Evolutionary conservation across 2,329 filamentous ascomycete species (phyloP), one percentile per base, ranked within the genome.

Genomic region (Colletotrichum tropicicola): DNA sequence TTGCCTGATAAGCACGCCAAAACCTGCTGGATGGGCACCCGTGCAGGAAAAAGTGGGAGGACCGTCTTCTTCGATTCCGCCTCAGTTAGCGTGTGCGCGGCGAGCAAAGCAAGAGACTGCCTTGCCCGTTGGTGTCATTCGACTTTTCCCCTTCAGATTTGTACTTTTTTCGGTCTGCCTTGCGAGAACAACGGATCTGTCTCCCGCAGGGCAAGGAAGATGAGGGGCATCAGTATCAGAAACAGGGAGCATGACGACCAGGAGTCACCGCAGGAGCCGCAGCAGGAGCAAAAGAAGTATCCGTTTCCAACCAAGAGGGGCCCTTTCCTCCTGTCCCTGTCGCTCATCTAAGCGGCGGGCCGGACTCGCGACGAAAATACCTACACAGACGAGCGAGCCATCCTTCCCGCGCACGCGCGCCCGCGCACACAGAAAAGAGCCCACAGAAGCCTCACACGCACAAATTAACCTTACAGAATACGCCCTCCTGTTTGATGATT

Each of bases 1-100:
- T 54, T 56, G 59, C 66, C 55, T 56, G 51, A 67, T 57, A 41
- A 64, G 51, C 49, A 60, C 43, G 39, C 51, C 64, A 62, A 68
- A 58, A 62, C 59, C 54, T 64, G 59, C 59, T 66, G 49, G 51
- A 65, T 47, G 64, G 64, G 61, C 61, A 61, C 57, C 61, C 25
- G 61, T 65, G 61, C 61, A 65, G 61, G 37, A 59, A 59, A 61
- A 61, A 61, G 58, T 68, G 63, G 66, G 63, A 66, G 58, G 58
- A 25, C 53, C 13, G 12, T 51, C 15, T 45, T 57, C n/a, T n/a
- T n/a, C n/a, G n/a, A n/a, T n/a, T n/a, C n/a, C n/a, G n/a, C n/a
- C n/a, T n/a, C n/a, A n/a, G n/a, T n/a, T n/a, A n/a, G n/a, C n/a
- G n/a, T n/a, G n/a, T n/a, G n/a, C n/a, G n/a, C n/a, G n/a, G n/a